Evolutionary conservation across 306 rosid genomes (phyloP).

Genomic region (Biancaea sappan): DNA sequence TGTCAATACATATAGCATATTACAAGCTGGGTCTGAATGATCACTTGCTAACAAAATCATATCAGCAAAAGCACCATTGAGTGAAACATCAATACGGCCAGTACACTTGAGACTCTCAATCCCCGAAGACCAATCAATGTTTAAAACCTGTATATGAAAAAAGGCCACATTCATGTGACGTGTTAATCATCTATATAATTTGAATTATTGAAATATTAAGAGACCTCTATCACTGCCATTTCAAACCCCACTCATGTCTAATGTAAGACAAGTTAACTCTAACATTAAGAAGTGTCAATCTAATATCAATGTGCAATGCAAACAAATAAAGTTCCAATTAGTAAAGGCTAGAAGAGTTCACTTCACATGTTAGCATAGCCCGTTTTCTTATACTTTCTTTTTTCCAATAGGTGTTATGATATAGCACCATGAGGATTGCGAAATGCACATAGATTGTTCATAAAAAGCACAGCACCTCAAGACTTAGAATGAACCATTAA

Average conservation of each 20-base stretch:
- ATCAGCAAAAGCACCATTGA: constrained; percentile 85
- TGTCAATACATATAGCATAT: constrained; percentile 66
- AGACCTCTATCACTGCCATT: constrained; percentile 1
- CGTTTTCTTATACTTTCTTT: constrained; percentile 7
- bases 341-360: constrained; percentile 17
- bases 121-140: constrained; percentile 78
- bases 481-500: constrained; percentile 16
- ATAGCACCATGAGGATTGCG: constrained; percentile 20
- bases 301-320: not conserved
- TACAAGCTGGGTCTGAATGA: constrained; percentile 44
- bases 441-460: constrained; percentile 1
- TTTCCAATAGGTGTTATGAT: constrained; percentile 2
- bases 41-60: constrained; percentile 58
- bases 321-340: constrained; percentile 23
- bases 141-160: constrained; percentile 62
- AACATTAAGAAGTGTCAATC: constrained; percentile 19
- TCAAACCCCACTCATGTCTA: constrained; percentile 10
- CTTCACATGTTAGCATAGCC: constrained; percentile 22
- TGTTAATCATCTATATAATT: constrained; percentile 3
- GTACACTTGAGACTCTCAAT: constrained; percentile 68
- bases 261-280: constrained; percentile 13
- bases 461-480: constrained; percentile 26
- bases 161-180: constrained; percentile 29
- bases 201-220: constrained; percentile 30
- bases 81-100: constrained; percentile 63